Conservation (phyloP, 2,329 filamentous ascomycete genomes). For the Helotiales sp. region DNA sequence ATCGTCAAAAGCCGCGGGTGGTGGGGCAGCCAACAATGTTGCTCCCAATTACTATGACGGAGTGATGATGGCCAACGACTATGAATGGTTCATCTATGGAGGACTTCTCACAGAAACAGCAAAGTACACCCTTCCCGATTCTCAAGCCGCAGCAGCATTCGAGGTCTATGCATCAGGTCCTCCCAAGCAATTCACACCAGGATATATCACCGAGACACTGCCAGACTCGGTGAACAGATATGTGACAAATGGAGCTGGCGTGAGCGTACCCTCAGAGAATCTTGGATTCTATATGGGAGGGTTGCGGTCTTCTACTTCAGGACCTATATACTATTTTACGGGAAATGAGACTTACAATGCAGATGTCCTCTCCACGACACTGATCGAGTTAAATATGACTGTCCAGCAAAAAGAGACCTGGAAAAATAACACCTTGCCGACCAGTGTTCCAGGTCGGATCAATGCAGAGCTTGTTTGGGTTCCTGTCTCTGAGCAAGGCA, state of each 20-base stretch:
- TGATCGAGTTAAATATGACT: slow-evolving; percentile 63
- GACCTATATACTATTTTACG: slow-evolving; percentile 45
- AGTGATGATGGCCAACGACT: slow-evolving; percentile 63
- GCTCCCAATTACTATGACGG: slow-evolving; percentile 62
- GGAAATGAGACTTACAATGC: slow-evolving; percentile 26
- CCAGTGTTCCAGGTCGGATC: slow-evolving; percentile 53
- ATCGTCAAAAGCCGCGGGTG: slow-evolving; percentile 47
- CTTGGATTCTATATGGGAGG: slow-evolving; percentile 72
- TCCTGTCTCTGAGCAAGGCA: slow-evolving; percentile 73
- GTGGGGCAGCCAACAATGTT: slow-evolving; percentile 48
- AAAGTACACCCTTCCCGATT: slow-evolving; percentile 40
- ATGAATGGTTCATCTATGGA: slow-evolving; percentile 64
- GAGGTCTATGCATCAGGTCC: slow-evolving; percentile 53
- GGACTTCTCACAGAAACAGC: slow-evolving; percentile 47
- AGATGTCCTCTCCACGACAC: slow-evolving; percentile 48
- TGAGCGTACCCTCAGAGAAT: slow-evolving; percentile 68
- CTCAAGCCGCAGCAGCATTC: slow-evolving; percentile 50
- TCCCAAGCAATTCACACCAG: slow-evolving; percentile 43
- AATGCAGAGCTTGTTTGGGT: slow-evolving; percentile 71
- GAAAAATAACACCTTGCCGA: slow-evolving; percentile 55
- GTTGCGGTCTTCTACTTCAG: slow-evolving; percentile 50
- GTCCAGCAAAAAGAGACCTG: slow-evolving; percentile 52
- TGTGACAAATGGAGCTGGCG: slow-evolving; percentile 63
- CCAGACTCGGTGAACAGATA: slow-evolving; percentile 55
- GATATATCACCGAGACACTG: slow-evolving; percentile 45